Base-by-base conservation (phyloP, 2,329 filamentous ascomycete species). In the Penicillium oxalicum region DNA sequence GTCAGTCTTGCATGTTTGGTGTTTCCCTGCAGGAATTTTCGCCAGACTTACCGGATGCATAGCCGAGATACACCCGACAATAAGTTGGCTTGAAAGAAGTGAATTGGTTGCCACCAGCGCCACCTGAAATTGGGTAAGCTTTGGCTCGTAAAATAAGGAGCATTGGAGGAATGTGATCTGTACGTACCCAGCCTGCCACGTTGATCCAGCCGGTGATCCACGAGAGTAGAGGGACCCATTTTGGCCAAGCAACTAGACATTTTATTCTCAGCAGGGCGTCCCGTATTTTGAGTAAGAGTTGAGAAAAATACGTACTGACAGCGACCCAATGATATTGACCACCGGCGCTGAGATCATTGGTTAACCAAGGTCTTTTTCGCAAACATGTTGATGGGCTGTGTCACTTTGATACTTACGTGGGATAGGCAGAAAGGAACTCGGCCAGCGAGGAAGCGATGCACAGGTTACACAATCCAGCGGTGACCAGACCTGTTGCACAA, bases 251-350 rank as follows among this genome's bases (percentile, higher is more conserved):
- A 50, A 88, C 65, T 67, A 33, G 26, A 12, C 6, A 18, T 9
- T 37, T 11, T 4, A 57, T 36, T 57, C 43, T n/a, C 9, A 35
- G 2, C n/a, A 18, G 18, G 18, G 18, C 18, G 18, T 18, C 18
- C 18, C 18, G 2, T 18, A 2, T 18, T 32, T 18, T 4, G 9
- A 25, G 6, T 2, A 4, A 5, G 8, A n/a, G 13, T 6, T 18
- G 6, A 18, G n/a, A n/a, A 9, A 4, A n/a, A 34, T n/a, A 46
- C 64, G 49, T 63, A 67, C 64, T 66, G 26, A 59, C 63, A 64
- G 84, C 83, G 2, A 83, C 84, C 84, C 84, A 88, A 63, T 88
- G 82, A 60, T 88, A 87, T 61, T 84, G 78, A 5, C 79, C 82
- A 50, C 78, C 78, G 1, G 78, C 77, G 1, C 63, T 66, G 29